A percentile compares a stretch with the other conserved stretches of the same genome.
These are phyloP conservation scores for Aegilops sharonensis DNA, from an alignment of 176 grass and related monocot species.

Conservation along the genomic window DNA sequence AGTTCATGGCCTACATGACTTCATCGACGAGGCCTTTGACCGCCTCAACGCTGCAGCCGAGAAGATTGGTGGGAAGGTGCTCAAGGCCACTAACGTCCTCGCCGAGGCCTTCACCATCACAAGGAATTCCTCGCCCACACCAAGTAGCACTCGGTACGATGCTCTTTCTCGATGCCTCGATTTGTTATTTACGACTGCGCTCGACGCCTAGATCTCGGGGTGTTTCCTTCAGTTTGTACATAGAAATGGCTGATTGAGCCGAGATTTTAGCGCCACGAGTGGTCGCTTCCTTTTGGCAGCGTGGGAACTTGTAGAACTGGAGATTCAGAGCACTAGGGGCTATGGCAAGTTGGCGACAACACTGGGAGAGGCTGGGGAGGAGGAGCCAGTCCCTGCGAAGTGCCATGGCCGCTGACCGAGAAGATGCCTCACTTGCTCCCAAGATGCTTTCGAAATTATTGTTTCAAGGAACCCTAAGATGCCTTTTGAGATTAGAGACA, in stretches of 20 bases:
- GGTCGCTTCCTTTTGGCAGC: no score
- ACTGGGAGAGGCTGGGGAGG: not conserved
- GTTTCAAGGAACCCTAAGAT: no score
- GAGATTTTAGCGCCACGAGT: not conserved
- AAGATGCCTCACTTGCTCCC: no score
- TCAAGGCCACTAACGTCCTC: slow-evolving; percentile 63
- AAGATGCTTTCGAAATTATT: no score
- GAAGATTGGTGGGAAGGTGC: slow-evolving; percentile 80
- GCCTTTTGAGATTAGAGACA: no score
- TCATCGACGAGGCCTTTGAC: slow-evolving; percentile 42
- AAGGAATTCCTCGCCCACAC: slow-evolving; percentile 68
- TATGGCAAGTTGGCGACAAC: no score
- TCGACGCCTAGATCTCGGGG: slow-evolving; percentile 2
- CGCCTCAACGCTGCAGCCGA: slow-evolving; percentile 50
- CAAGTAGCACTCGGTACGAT: slow-evolving; percentile 54
- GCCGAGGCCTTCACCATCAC: slow-evolving; percentile 62
- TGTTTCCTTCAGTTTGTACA: not conserved
- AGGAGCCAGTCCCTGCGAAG: no score
- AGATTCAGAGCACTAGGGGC: no score
- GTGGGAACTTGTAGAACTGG: no score
- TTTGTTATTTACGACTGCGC: not conserved
- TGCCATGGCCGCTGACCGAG: no score
- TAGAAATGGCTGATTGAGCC: not conserved
- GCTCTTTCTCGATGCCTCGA: not conserved
- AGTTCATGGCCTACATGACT: slow-evolving; percentile 70